A percentile compares a stretch with the other conserved stretches of the same genome.
Evolutionary conservation across 148 eudicot genomes (phyloP).

Genomic region (Selenicereus undatus): DNA sequence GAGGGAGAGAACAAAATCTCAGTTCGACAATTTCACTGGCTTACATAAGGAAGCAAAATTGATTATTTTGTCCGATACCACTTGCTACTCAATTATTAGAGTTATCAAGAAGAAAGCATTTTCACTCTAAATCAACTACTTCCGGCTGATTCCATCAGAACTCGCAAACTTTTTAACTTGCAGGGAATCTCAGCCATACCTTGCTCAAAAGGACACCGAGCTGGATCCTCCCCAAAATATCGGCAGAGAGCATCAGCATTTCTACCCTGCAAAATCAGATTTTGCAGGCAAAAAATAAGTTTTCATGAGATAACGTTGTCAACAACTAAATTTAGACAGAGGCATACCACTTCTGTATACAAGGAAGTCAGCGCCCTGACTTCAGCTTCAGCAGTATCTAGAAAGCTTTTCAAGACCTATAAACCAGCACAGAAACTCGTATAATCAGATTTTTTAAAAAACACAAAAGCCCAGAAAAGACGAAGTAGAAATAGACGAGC

Average conservation of each 20-base stretch:
- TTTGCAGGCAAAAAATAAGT: not conserved
- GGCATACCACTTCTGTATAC: conserved; percentile 92
- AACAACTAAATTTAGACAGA: not conserved
- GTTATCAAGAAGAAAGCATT: no score
- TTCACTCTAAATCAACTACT: no score
- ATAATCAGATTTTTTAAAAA: no score
- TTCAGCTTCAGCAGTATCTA: conserved; percentile 94
- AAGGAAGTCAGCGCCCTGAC: conserved; percentile 82
- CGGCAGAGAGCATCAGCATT: conserved; percentile 89
- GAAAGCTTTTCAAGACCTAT: conserved; percentile 87
- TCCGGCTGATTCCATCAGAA: no score
- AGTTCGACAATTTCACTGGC: not conserved
- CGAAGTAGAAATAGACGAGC: not conserved
- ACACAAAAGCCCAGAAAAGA: not conserved
- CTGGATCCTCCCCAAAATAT: conserved; percentile 99
- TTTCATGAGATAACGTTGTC: not conserved
- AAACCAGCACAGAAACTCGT: not conserved
- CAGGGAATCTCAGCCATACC: conserved; percentile 42
- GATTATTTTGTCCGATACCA: no score
- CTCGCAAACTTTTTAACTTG: no score
- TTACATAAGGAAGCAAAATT: no score
- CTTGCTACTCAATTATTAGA: not conserved
- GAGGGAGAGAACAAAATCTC: not conserved
- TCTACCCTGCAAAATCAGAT: conserved; percentile 64
- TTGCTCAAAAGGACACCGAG: conserved; percentile 98